Conservation (phyloP, 495 filamentous ascomycete species). For the Lasiosphaeria hispida region DNA sequence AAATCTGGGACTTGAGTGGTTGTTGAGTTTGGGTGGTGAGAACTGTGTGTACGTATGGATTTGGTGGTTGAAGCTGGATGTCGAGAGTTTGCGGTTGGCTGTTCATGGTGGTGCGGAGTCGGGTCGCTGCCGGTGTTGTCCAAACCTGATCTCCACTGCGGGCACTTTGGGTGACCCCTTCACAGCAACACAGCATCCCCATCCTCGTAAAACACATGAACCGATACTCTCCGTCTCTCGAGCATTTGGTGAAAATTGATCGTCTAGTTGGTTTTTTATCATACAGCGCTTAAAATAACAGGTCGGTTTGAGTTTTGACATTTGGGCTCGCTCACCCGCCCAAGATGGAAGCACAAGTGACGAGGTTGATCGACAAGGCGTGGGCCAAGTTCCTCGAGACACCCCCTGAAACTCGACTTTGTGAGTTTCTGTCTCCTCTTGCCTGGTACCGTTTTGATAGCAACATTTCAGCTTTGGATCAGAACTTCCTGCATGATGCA, state of each 20-base stretch:
- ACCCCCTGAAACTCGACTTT: constrained; percentile 32
- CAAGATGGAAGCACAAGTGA: constrained; percentile 69
- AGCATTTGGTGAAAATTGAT: no score
- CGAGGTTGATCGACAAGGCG: constrained; percentile 64
- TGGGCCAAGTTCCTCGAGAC: constrained; percentile 55
- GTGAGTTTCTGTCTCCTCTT: constrained; percentile 32
- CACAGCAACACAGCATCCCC: no score
- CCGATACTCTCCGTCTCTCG: no score
- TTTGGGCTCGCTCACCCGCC: not conserved
- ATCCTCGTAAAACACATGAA: no score
- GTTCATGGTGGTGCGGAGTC: not conserved
- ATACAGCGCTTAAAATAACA: no score
- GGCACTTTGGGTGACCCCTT: no score
- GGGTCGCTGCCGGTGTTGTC: not conserved
- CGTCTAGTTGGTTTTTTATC: no score
- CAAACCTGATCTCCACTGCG: no score
- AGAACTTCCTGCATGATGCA: not conserved
- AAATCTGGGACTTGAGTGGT: not conserved
- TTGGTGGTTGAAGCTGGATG: no score
- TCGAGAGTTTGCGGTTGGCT: not conserved
- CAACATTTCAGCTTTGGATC: not conserved
- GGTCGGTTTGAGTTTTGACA: no score
- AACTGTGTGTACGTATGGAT: no score
- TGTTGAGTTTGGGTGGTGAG: not conserved
- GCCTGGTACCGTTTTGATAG: constrained; percentile 3